Percentiles rank a stretch among this genome's conserved stretches.
Conservation (phyloP, 2,329 filamentous ascomycete genomes). For the Colletotrichum gloeosporioides region DNA sequence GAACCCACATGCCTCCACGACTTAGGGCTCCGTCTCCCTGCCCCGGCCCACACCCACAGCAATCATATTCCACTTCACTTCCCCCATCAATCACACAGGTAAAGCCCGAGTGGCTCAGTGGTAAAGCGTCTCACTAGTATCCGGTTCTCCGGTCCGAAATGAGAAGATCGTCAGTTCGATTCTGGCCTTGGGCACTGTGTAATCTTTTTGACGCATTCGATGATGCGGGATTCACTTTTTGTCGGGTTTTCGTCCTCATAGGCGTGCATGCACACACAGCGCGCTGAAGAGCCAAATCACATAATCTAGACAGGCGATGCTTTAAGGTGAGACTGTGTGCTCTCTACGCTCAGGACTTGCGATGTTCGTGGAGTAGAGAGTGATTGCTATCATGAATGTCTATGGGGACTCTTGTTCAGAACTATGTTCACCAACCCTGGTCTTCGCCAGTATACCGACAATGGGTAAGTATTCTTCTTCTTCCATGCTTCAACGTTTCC, state of each 20-base stretch:
- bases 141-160: background rate
- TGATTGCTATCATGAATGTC: background rate
- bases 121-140: constrained; percentile 23
- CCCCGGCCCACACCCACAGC: background rate
- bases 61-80: background rate
- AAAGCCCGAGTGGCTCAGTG: constrained; percentile 21
- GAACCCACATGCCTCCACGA: background rate
- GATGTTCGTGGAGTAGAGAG: background rate
- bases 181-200: constrained; percentile 17
- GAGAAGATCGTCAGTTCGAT: constrained; percentile 22
- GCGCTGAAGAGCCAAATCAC: background rate
- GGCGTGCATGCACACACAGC: background rate
- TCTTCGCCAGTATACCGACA: background rate
- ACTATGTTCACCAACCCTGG: background rate
- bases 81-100: background rate
- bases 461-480: background rate
- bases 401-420: background rate
- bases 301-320: background rate
- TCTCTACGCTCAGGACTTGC: background rate
- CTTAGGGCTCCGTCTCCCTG: background rate
- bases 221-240: background rate
- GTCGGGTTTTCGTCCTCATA: background rate
- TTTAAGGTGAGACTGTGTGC: background rate
- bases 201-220: background rate
- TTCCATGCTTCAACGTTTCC: background rate